Evolutionary conservation across 805 yeast genomes (phyloP), one percentile per base, ranked within the genome.

Genomic region (Ascoidea tarda): DNA sequence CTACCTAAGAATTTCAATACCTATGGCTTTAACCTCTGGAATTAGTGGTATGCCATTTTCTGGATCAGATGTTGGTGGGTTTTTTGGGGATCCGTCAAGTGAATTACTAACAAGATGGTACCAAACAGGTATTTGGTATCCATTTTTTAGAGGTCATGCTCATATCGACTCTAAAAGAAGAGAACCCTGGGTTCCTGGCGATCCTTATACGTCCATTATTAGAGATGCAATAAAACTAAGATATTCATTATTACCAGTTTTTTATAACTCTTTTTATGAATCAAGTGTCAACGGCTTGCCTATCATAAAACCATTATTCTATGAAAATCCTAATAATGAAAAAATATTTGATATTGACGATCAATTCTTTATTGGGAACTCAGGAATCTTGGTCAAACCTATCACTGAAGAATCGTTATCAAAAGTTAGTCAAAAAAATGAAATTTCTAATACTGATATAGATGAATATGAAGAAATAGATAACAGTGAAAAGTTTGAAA

Each of bases 1-100:
- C 57, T 85, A 88, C 61, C 72, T 93, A 55, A 73, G 76, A 59
- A 74, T 78, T 5, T 87, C 96, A 0, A 75, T 88, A 48, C 96
- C 98, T 5, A 90, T 89, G 96, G 66, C 87, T 14, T 71, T 93
- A 54, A 86, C 95, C 3, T 76, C 82, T 58, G 88, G 89, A 49
- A 70, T 87, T 33, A 87, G 79, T 1, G 96, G 96, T 6, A 82
- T 81, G 81, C 96, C 96, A 33, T 91, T 90, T 68, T 76, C 85
- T 5, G 99, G 99, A 6, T 91, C 96, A 6, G 99, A 93, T 69
- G 91, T 93, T 49, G 98, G 96, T 42, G 99, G 99, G 0, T 93
- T 93, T 63, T 90, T 89, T 62, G 96, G 95, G 3, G 77, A 93
- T 63, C 98, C 99, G 0, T 70, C 81, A 0, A 73, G 77, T 44